Percentiles rank a stretch among this genome's conserved stretches.
Evolutionary conservation across 257 asterid genomes (phyloP).

Genomic region (Nicotiana tomentosiformis): DNA sequence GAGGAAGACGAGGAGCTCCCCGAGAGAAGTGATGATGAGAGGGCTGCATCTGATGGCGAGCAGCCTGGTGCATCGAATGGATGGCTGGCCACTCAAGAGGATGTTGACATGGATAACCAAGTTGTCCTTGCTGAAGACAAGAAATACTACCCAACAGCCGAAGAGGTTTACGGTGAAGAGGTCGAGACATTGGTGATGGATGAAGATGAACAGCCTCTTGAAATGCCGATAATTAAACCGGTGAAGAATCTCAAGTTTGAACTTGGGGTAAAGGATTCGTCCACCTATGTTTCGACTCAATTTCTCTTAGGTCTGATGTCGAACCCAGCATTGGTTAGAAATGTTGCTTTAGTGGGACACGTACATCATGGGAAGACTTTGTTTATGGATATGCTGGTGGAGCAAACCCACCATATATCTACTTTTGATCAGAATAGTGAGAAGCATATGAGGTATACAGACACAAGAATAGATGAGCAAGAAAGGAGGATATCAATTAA

Average conservation of each 20-base stretch:
- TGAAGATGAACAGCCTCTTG: constrained; percentile 93
- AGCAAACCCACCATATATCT: constrained; percentile 93
- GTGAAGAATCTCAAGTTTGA: constrained; percentile 90
- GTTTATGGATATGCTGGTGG: constrained; percentile 94
- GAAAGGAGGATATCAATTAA: constrained; percentile 91
- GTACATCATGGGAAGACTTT: constrained; percentile 83
- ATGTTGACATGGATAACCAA: constrained; percentile 89
- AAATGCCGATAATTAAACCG: constrained; percentile 76
- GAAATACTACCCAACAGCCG: constrained; percentile 93
- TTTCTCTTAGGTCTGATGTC: constrained; percentile 95
- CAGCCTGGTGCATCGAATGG: constrained; percentile 77
- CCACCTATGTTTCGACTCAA: constrained; percentile 84
- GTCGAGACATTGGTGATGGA: constrained; percentile 96
- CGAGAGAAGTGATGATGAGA: constrained; percentile 61
- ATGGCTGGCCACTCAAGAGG: constrained; percentile 65
- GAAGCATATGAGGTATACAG: constrained; percentile 95
- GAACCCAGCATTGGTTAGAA: constrained; percentile 70
- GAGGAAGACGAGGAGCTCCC: constrained; percentile 84
- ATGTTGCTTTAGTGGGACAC: constrained; percentile 91
- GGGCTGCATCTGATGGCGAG: constrained; percentile 58
- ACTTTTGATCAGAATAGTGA: constrained; percentile 88
- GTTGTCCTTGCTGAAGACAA: constrained; percentile 93
- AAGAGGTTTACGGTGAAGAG: constrained; percentile 96
- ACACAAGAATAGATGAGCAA: constrained; percentile 95
- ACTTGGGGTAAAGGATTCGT: constrained; percentile 85